phyloP scores from a whole-genome alignment of 768 basidiomycete genomes.

The Melanogaster broomeanus region DNA sequence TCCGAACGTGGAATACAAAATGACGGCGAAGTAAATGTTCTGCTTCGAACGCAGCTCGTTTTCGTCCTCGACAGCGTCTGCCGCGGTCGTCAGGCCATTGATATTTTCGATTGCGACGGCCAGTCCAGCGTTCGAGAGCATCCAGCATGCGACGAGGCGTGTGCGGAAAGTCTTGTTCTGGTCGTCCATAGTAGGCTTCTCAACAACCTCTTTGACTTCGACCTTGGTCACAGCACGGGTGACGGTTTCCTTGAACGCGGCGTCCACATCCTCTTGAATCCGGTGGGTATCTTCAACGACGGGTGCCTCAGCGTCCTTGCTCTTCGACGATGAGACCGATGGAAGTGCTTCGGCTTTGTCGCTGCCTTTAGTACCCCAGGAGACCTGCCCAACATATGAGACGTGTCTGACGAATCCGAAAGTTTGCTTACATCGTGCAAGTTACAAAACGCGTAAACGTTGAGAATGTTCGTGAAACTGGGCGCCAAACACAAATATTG shows the following conservation, averaged over 20 bases:
- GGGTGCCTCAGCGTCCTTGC: conserved; percentile 68
- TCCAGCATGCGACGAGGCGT: conserved; percentile 81
- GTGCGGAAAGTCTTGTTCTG: conserved; percentile 93
- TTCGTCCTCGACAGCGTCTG: conserved; percentile 42
- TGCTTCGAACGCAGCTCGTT: conserved; percentile 45
- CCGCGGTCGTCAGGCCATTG: conserved; percentile 55
- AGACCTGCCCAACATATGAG: conserved; percentile 51
- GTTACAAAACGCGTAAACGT: conserved; percentile 98
- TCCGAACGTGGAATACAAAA: conserved; percentile 78
- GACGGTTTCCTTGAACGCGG: conserved; percentile 89
- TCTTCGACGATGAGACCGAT: conserved; percentile 83
- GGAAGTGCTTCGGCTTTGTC: conserved; percentile 94
- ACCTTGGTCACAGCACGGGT: conserved; percentile 81
- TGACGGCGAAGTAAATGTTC: conserved; percentile 71
- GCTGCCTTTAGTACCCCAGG: conserved; percentile 94
- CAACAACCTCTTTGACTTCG: conserved; percentile 60
- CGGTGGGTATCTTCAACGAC: conserved; percentile 87
- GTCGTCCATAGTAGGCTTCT: conserved; percentile 87
- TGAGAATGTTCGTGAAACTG: conserved; percentile 92
- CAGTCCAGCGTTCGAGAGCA: conserved; percentile 68
- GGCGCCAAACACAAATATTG: conserved; percentile 91
- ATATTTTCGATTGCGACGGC: conserved; percentile 77
- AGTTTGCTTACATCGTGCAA: conserved; percentile 71
- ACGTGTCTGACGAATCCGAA: not conserved
- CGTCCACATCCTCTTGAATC: conserved; percentile 87